Percentiles rank a stretch among this genome's conserved stretches.
These are phyloP conservation scores for Colletotrichum sp. DNA, from an alignment of 2,329 filamentous ascomycete species.

Conservation along the genomic window DNA sequence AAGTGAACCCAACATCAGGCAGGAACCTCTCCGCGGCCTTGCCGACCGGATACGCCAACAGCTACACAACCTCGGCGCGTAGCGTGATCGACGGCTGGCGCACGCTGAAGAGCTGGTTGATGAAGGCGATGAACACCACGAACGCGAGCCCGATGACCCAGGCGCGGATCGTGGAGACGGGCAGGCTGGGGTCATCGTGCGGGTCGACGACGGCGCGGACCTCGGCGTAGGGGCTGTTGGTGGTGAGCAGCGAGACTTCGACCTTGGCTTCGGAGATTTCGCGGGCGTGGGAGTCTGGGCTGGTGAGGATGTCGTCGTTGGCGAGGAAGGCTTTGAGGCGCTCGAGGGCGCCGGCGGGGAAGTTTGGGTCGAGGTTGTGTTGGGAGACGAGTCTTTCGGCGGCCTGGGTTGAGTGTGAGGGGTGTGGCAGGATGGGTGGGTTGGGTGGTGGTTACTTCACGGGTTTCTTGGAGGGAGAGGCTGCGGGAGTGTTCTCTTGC, in stretches of 20 bases:
- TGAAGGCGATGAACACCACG: constrained; percentile 31
- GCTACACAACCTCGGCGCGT: constrained; percentile 42
- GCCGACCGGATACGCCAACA: constrained; percentile 43
- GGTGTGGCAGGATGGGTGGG: neutral
- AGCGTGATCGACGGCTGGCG: constrained; percentile 45
- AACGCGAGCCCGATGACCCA: constrained; percentile 42
- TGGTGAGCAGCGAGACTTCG: constrained; percentile 34
- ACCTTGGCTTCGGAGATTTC: constrained; percentile 36
- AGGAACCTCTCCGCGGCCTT: constrained; percentile 35
- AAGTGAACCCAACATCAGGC: constrained; percentile 36
- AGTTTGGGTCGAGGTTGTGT: constrained; percentile 52
- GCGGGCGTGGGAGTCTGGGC: constrained; percentile 28
- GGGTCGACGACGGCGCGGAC: constrained; percentile 51
- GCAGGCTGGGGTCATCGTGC: constrained; percentile 42
- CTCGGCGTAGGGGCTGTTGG: constrained; percentile 42
- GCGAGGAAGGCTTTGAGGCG: constrained; percentile 45
- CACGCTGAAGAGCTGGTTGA: constrained; percentile 46
- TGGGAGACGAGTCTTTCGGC: constrained; percentile 37
- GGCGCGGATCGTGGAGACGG: constrained; percentile 45
- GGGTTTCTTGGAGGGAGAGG: neutral
- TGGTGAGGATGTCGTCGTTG: constrained; percentile 17
- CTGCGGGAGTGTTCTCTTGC: constrained; percentile 21
- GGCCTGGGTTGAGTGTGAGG: constrained; percentile 22
- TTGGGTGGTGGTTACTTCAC: neutral
- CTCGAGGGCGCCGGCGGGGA: constrained; percentile 43